Base-by-base conservation (phyloP, 805 yeast genomes). In the Candida sanyiensis region DNA sequence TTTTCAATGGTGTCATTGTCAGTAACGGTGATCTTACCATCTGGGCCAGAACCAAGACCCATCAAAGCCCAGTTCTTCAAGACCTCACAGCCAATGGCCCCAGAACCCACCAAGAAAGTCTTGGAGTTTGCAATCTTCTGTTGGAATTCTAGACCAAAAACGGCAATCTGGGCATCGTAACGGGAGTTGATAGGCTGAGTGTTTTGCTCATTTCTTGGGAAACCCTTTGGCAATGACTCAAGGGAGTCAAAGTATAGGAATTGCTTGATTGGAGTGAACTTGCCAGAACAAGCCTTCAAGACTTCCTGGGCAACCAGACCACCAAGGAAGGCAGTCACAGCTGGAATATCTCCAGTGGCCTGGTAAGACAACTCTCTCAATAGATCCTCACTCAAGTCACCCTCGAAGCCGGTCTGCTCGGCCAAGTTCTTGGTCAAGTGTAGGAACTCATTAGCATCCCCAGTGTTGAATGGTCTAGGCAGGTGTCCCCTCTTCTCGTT, bases 21-120 rank as follows among this genome's bases (percentile, higher is more conserved):
- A 19, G 98, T 93, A 33, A 93, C 81, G 38, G 66, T 64, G 44
- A 93, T 84, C 52, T 77, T 73, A 53, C 98, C 98, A 4, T 83
- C 62, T 28, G 89, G 86, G 29, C 97, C 97, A 18, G 95, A 73
- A 25, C 95, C 97, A 38, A 93, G 67, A 32, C 98, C 98, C 76
- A 89, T 73, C 74, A 93, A 73, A 5, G 98, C 96, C 97, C 97
- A 93, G 58, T 87, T 89, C 65, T 93, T 93, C 55, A 93, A 71
- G 89, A 93, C 90, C 66, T 93, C 98, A 68, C 98, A 93, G 28
- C 98, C 98, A 68, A 93, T 93, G 15, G 98, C 98, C 59, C 98
- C 98, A 2, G 97, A 73, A 32, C 98, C 98, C 28, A 93, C 98
- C 49, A 93, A 69, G 62, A 93, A 90, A 4, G 89, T 87, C 55